phyloP scores from a whole-genome alignment of 176 grass and related monocot species.

The Elymus sibiricus region DNA sequence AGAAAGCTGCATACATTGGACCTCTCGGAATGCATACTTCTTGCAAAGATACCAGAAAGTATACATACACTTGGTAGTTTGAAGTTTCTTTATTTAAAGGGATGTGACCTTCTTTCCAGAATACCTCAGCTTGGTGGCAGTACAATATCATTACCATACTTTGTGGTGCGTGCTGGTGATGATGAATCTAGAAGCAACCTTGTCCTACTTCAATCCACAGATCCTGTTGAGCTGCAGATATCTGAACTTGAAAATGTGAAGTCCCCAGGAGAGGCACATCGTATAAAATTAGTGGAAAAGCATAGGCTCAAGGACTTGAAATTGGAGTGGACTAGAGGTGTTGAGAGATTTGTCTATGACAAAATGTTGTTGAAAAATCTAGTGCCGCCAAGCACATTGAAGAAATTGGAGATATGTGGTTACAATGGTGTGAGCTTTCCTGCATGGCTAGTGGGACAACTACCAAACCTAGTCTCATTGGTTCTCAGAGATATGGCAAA shows the following conservation, averaged over 20 bases:
- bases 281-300: background rate
- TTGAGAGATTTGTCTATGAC: background rate
- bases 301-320: background rate
- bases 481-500: background rate
- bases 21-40: background rate
- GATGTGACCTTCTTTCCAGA: too few species aligned
- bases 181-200: background rate
- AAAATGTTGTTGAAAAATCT: background rate
- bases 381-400: background rate
- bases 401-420: background rate
- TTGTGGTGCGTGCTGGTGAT: background rate
- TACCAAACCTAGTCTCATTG: background rate
- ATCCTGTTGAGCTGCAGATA: background rate
- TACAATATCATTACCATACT: background rate
- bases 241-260: background rate
- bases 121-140: background rate
- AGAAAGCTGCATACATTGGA: background rate
- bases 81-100: background rate
- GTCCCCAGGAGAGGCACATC: background rate
- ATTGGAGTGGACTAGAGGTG: background rate
- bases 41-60: background rate
- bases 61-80: background rate
- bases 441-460: background rate
- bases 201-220: background rate
- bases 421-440: conserved; percentile 3